phyloP scores from a whole-genome alignment of 305 asterid species.

The Fraxinus sp. region DNA sequence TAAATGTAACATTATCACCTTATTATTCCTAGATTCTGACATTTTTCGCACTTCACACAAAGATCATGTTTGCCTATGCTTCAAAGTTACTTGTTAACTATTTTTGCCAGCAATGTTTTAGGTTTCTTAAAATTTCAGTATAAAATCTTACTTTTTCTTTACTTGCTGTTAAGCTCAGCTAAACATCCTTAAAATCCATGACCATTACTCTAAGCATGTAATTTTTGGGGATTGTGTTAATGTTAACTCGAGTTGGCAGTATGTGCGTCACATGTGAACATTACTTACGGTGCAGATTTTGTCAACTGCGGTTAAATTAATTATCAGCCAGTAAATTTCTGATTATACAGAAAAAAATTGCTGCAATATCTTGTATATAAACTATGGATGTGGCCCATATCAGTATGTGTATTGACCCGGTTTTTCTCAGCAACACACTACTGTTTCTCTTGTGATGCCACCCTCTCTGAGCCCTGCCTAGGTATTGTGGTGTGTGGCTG shows the following conservation, averaged over 20 bases:
- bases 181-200: background rate
- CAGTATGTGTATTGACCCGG: constrained; percentile 27
- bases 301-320: background rate
- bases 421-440: constrained; percentile 10
- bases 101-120: background rate
- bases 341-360: background rate
- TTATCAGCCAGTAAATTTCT: background rate
- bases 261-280: background rate
- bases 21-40: background rate
- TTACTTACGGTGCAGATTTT: background rate
- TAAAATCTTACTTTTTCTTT: background rate
- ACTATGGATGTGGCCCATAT: background rate
- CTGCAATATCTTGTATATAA: background rate
- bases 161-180: background rate
- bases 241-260: background rate
- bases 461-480: background rate
- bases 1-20: background rate
- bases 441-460: constrained; percentile 35
- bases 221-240: background rate
- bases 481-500: background rate
- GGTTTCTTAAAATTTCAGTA: background rate
- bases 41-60: background rate
- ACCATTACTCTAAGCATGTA: background rate
- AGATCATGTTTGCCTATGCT: background rate
- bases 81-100: background rate